These are phyloP conservation scores for Arthromyces matolae DNA, from an alignment of 768 basidiomycete species.

Conservation along the genomic window DNA sequence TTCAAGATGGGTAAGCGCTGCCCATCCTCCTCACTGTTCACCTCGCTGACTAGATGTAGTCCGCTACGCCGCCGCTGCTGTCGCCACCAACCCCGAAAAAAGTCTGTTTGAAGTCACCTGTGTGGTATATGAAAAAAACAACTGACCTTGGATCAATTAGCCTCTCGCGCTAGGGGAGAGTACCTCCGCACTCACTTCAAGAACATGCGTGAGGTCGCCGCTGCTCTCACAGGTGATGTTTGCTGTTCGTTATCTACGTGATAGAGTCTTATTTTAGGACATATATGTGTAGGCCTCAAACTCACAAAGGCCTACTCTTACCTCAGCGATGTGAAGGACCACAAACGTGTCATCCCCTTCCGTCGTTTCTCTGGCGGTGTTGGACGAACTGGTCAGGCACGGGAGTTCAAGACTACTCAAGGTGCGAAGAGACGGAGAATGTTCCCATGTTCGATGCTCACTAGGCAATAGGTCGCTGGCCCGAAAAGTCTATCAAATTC, in stretches of 20 bases:
- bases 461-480: constrained; percentile 98
- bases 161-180: constrained; percentile 90
- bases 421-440: constrained; percentile 73
- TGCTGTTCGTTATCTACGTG: constrained; percentile 1
- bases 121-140: neutral
- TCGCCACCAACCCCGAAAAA: constrained; percentile 93
- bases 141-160: constrained; percentile 42
- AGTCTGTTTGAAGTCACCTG: constrained; percentile 46
- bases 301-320: constrained; percentile 94
- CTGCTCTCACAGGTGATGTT: constrained; percentile 77
- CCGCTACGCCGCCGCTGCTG: constrained; percentile 88
- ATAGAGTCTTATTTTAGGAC: constrained; percentile 3
- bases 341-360: constrained; percentile 97
- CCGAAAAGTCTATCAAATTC: constrained; percentile 97
- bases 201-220: constrained; percentile 99
- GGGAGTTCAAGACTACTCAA: constrained; percentile 95
- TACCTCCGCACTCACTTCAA: constrained; percentile 99
- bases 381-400: constrained; percentile 91
- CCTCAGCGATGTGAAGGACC: constrained; percentile 90
- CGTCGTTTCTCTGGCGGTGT: constrained; percentile 93
- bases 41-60: constrained; percentile 45
- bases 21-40: constrained; percentile 13
- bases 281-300: constrained; percentile 73
- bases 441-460: too few species aligned
- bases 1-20: constrained; percentile 62